A percentile compares a stretch with the other conserved stretches of the same genome.
phyloP scores from a whole-genome alignment of 495 filamentous ascomycete species.

The Neurospora hispaniola region DNA sequence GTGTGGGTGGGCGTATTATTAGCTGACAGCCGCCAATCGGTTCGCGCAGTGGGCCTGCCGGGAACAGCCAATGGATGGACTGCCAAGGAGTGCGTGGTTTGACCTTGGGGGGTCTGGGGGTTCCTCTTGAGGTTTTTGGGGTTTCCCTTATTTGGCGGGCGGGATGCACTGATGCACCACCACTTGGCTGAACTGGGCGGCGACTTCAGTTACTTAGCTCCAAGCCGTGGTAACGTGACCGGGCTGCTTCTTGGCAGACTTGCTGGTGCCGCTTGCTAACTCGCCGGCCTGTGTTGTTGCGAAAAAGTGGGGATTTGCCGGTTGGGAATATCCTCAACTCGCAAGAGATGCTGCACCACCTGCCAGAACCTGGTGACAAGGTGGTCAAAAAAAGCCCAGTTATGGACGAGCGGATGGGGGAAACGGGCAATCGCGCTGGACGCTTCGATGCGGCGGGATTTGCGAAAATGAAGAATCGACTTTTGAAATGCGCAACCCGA shows the following conservation, averaged over 20 bases:
- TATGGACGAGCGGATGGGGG: conserved; percentile 6
- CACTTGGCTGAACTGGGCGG: neutral
- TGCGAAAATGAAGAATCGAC: conserved; percentile 13
- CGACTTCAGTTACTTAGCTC: neutral
- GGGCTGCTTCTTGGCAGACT: conserved; percentile 13
- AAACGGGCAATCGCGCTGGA: conserved; percentile 9
- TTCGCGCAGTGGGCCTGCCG: neutral
- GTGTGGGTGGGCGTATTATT: neutral
- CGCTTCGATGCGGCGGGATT: conserved; percentile 21
- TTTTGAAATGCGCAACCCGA: conserved; percentile 21
- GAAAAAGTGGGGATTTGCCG: conserved; percentile 14
- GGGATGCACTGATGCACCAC: neutral
- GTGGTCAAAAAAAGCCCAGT: conserved; percentile 14
- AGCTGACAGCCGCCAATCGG: neutral
- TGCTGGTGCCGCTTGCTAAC: neutral
- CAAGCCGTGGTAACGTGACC: conserved; percentile 19
- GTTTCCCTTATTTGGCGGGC: neutral
- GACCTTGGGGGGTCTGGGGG: neutral
- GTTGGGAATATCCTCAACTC: conserved; percentile 37
- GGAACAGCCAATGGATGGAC: neutral
- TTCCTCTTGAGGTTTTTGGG: neutral
- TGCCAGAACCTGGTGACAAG: conserved; percentile 3
- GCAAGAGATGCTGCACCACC: conserved; percentile 7
- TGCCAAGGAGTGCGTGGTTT: neutral
- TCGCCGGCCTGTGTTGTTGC: conserved; percentile 13